Conservation (phyloP, 78 protist genomes). For the Dictyostelium discoideum region dicty_2.7 NC_007091.3:2861001-2861500, state of each 20-base stretch:
- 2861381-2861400: conserved; percentile 27
- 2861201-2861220: background rate
- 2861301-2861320: conserved; percentile 4
- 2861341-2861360: background rate
- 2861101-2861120: conserved; percentile 16
- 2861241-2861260: conserved; percentile 54
- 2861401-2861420: background rate
- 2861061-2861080: conserved; percentile 26
- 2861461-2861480: conserved; percentile 25
- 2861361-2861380: conserved; percentile 26
- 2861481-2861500: conserved; percentile 77
- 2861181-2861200: background rate
- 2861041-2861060: conserved; percentile 63
- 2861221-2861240: conserved; percentile 34
- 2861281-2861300: conserved; percentile 63
- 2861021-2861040: conserved; percentile 35
- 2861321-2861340: background rate
- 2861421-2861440: background rate
- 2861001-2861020: conserved; percentile 29
- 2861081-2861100: conserved; percentile 67
- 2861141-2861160: background rate
- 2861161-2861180: conserved; percentile 1
- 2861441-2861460: background rate
- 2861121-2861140: conserved; percentile 30
- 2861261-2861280: conserved; percentile 69